Percentiles rank a stretch among this genome's conserved stretches.
These are phyloP conservation scores for Takashimella tepidaria DNA, from an alignment of 1,284 basidiomycete genomes.

Conservation along the genomic window DNA sequence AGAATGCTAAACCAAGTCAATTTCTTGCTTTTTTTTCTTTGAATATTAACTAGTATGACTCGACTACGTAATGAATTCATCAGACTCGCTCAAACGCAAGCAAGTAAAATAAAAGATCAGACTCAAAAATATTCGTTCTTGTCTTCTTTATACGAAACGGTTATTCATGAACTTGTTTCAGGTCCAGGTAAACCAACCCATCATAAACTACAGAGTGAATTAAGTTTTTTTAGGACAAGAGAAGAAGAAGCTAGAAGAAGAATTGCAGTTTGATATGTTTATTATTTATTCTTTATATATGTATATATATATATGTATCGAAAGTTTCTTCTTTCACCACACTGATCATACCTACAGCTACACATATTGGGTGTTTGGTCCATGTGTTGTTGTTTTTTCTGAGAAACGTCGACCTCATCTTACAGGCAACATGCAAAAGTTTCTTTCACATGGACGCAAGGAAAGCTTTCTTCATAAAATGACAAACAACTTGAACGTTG, in stretches of 20 bases:
- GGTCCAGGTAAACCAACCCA: conserved; percentile 53
- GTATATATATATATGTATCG: too few relatives aligned
- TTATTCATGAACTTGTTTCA: conserved; percentile 68
- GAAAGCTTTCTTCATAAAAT: too few relatives aligned
- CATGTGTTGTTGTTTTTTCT: background rate
- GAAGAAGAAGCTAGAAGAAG: conserved; percentile 56
- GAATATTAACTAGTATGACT: too few relatives aligned
- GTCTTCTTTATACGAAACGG: conserved; percentile 65
- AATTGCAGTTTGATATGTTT: conserved; percentile 39
- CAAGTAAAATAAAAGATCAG: conserved; percentile 57
- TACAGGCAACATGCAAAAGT: too few relatives aligned
- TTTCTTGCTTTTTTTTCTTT: too few relatives aligned
- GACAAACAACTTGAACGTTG: too few relatives aligned
- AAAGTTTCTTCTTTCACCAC: conserved; percentile 1
- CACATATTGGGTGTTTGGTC: background rate
- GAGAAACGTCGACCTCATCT: background rate
- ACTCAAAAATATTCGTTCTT: conserved; percentile 62
- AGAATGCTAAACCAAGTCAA: too few relatives aligned
- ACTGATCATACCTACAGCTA: background rate
- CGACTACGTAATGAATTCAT: conserved; percentile 80
- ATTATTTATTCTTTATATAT: too few relatives aligned
- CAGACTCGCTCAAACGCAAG: conserved; percentile 68
- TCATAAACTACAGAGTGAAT: conserved; percentile 56
- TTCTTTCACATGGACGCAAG: too few relatives aligned
- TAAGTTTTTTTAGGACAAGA: conserved; percentile 57